These are phyloP conservation scores for Penicillium daleae DNA, from an alignment of 495 filamentous ascomycete genomes.

Conservation along the genomic window DNA sequence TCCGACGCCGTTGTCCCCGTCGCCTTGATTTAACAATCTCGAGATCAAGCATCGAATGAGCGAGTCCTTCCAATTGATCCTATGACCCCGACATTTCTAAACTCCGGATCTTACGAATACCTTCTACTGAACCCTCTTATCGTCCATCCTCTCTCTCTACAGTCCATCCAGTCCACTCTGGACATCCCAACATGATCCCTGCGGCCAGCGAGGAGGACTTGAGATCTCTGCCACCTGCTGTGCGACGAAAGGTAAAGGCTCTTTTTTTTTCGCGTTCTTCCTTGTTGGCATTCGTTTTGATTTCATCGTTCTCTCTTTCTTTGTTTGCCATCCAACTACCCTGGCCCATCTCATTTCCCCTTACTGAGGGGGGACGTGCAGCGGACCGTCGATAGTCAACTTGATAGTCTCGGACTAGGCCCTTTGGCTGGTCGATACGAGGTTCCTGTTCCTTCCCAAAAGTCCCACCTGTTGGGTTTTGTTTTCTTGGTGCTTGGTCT, in stretches of 20 bases:
- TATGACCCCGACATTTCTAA: no score
- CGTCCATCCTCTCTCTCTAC: no score
- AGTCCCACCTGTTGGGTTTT: no score
- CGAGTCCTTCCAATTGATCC: neutral
- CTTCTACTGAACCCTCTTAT: neutral
- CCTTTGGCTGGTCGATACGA: neutral
- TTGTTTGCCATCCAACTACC: neutral
- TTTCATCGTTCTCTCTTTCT: neutral
- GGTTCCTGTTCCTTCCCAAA: neutral
- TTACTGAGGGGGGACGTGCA: slow-evolving; percentile 1
- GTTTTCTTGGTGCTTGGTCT: no score
- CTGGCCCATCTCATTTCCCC: neutral
- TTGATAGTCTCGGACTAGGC: slow-evolving; percentile 6
- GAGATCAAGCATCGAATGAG: neutral
- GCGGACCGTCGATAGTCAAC: slow-evolving; percentile 14
- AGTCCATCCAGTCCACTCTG: slow-evolving; percentile 4
- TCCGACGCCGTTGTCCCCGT: neutral
- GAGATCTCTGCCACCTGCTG: slow-evolving; percentile 39
- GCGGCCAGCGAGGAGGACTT: slow-evolving; percentile 31
- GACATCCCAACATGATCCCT: slow-evolving; percentile 12
- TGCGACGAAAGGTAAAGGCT: slow-evolving; percentile 42
- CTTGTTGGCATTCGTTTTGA: no score
- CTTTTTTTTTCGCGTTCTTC: neutral
- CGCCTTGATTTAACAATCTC: neutral
- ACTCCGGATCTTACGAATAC: neutral